These are phyloP conservation scores for Ramularia collo-cygni DNA, from an alignment of 2,329 filamentous ascomycete genomes.

Conservation along the genomic window DNA sequence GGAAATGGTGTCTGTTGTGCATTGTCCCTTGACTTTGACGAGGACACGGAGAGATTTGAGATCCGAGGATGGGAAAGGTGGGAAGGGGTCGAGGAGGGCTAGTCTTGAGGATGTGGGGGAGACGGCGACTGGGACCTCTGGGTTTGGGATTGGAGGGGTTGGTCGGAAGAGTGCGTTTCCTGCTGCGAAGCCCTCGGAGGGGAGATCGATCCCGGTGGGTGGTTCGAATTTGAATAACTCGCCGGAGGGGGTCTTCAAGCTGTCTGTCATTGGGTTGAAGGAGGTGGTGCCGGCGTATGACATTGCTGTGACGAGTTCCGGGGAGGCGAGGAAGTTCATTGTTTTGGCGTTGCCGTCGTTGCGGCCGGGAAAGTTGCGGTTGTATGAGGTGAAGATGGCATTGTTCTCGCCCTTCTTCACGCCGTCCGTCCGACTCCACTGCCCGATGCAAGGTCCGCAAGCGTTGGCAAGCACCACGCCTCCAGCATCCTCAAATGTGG, in stretches of 20 bases:
- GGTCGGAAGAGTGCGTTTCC: slow-evolving; percentile 71
- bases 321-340: slow-evolving; percentile 98
- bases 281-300: slow-evolving; percentile 85
- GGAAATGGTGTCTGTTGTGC: slow-evolving; percentile 97
- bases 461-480: slow-evolving; percentile 90
- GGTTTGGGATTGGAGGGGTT: slow-evolving; percentile 63
- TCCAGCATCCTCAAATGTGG: slow-evolving; percentile 78
- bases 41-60: slow-evolving; percentile 74
- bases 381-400: slow-evolving; percentile 94
- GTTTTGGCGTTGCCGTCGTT: slow-evolving; percentile 96
- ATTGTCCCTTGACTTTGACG: slow-evolving; percentile 95
- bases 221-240: slow-evolving; percentile 75
- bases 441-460: slow-evolving; percentile 64
- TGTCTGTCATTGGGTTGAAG: slow-evolving; percentile 93
- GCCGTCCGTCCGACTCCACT: slow-evolving; percentile 89
- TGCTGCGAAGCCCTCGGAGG: slow-evolving; percentile 68
- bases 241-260: slow-evolving; percentile 71
- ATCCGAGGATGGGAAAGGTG: slow-evolving; percentile 67
- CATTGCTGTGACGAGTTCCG: slow-evolving; percentile 95
- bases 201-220: slow-evolving; percentile 55
- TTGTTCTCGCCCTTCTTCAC: slow-evolving; percentile 79
- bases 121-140: slow-evolving; percentile 66
- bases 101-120: slow-evolving; percentile 84
- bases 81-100: slow-evolving; percentile 84
- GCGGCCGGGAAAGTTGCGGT: slow-evolving; percentile 94